These are phyloP conservation scores for Phenoliferia sp. DNA, from an alignment of 1,284 basidiomycete genomes.

Conservation along the genomic window DNA sequence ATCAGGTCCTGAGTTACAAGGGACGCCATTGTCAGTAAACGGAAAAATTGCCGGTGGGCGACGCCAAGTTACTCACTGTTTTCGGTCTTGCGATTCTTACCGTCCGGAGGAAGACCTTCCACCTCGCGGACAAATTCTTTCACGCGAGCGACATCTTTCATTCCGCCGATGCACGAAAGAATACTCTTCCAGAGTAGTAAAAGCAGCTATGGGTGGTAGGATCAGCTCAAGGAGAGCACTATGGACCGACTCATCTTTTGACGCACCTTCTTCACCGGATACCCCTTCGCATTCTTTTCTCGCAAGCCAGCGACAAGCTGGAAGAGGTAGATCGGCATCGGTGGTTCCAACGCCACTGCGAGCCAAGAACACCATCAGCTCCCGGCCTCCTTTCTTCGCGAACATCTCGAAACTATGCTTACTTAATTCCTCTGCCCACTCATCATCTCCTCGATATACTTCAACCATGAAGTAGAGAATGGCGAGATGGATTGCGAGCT, in stretches of 20 bases:
- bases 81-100: not conserved
- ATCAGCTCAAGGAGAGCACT: constrained; percentile 1
- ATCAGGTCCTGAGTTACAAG: constrained; percentile 8
- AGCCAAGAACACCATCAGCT: not conserved
- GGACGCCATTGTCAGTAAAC: not conserved
- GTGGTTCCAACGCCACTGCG: constrained; percentile 88
- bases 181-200: constrained; percentile 96
- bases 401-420: constrained; percentile 43
- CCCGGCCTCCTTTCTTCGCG: not conserved
- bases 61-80: constrained; percentile 41
- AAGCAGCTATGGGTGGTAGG: constrained; percentile 58
- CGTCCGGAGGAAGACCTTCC: constrained; percentile 45
- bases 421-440: constrained; percentile 94
- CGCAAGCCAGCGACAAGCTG: constrained; percentile 80
- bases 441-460: constrained; percentile 81
- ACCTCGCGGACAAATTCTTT: constrained; percentile 83
- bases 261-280: constrained; percentile 86
- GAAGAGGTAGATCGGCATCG: constrained; percentile 87
- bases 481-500: constrained; percentile 83
- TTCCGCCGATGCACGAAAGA: constrained; percentile 85
- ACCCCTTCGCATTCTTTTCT: constrained; percentile 91
- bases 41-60: constrained; percentile 46
- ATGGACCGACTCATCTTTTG: not conserved
- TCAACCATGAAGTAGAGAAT: constrained; percentile 92
- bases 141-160: constrained; percentile 75